phyloP scores from a whole-genome alignment of 176 grass and related monocot genomes.

The Zea luxurians region DNA sequence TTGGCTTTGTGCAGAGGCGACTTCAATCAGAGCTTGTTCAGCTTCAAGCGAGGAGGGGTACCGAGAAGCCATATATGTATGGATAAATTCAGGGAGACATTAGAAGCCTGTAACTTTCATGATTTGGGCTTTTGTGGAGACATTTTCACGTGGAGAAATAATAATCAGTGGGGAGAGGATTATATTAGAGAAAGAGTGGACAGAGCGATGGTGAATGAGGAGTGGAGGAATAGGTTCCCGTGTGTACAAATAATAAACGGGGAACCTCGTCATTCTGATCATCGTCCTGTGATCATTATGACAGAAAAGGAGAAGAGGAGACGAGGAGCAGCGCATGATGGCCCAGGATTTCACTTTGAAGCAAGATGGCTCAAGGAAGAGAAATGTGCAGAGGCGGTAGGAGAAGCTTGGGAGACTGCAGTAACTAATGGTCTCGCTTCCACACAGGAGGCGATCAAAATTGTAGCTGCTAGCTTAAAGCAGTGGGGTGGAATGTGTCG shows the following conservation, averaged over 20 bases:
- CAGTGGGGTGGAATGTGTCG: background rate
- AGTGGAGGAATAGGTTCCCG: background rate
- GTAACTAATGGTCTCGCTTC: too few relatives aligned
- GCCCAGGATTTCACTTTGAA: background rate
- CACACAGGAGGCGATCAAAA: background rate
- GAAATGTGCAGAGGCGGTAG: background rate
- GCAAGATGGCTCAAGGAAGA: background rate
- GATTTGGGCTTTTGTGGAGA: too few relatives aligned
- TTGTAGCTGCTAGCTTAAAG: fast-evolving
- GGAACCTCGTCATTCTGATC: background rate
- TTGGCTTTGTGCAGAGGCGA: too few relatives aligned
- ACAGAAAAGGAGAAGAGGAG: fast-evolving
- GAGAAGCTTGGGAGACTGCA: background rate
- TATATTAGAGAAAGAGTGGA: background rate
- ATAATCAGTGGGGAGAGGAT: too few relatives aligned
- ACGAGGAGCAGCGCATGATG: fast-evolving
- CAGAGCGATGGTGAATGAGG: background rate
- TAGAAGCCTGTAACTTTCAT: too few relatives aligned
- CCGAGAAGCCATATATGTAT: too few relatives aligned
- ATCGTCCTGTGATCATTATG: background rate
- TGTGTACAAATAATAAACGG: background rate
- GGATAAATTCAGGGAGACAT: too few relatives aligned
- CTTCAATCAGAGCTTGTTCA: too few relatives aligned
- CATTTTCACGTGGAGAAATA: too few relatives aligned
- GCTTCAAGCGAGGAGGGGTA: too few relatives aligned